Conservation (phyloP, 73 alveolate genomes). For the Stentor roeselii region DNA sequence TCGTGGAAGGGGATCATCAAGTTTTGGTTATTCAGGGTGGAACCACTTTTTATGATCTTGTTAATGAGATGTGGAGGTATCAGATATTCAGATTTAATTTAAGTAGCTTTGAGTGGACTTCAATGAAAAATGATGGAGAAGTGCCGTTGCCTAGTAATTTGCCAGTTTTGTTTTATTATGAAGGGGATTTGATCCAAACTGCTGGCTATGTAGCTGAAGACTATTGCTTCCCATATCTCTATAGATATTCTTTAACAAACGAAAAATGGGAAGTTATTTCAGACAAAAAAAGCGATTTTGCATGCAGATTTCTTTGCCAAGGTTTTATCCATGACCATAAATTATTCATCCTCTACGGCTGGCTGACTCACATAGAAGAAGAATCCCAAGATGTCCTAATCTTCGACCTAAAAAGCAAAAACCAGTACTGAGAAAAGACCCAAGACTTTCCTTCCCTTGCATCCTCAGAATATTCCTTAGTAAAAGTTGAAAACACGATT, state of each 20-base stretch:
- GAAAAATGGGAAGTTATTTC: too few species aligned
- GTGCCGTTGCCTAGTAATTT: background rate
- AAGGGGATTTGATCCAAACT: background rate
- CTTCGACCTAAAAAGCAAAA: too few species aligned
- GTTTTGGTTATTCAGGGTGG: background rate
- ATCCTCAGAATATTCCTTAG: too few species aligned
- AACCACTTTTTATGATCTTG: background rate
- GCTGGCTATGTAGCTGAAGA: background rate
- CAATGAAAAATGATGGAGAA: background rate
- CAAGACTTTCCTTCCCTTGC: too few species aligned
- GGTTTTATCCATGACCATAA: too few species aligned
- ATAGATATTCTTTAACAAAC: too few species aligned
- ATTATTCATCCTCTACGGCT: too few species aligned
- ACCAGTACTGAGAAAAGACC: too few species aligned
- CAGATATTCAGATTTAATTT: conserved; percentile 11
- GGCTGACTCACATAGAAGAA: too few species aligned
- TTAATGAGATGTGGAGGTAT: background rate
- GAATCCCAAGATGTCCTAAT: too few species aligned
- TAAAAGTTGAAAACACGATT: background rate
- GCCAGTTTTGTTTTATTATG: background rate
- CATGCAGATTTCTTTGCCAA: too few species aligned
- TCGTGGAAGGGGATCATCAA: background rate
- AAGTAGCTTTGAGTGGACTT: background rate
- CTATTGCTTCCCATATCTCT: background rate
- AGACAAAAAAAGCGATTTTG: too few species aligned